Percentiles rank a stretch among this genome's conserved stretches.
Conservation (phyloP, 495 filamentous ascomycete genomes). For the Penicillium psychrofluorescens region DNA sequence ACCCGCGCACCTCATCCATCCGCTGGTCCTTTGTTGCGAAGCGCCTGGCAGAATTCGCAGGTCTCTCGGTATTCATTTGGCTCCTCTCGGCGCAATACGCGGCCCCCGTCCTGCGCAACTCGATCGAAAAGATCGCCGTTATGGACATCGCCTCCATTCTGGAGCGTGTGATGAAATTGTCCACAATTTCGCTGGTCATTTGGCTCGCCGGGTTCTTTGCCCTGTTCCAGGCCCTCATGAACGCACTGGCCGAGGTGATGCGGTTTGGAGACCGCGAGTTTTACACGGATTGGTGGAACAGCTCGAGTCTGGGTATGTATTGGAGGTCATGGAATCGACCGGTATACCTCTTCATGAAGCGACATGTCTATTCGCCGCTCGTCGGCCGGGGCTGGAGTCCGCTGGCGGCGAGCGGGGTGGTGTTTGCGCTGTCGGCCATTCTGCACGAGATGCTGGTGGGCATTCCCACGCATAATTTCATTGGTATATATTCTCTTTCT, state of each 20-base stretch:
- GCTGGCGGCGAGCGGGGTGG: constrained; percentile 58
- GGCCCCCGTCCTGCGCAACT: constrained; percentile 79
- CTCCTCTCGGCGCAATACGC: constrained; percentile 89
- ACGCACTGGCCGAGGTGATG: constrained; percentile 85
- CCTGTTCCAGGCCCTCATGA: constrained; percentile 82
- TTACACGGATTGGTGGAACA: constrained; percentile 98
- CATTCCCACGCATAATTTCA: constrained; percentile 90
- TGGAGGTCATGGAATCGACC: constrained; percentile 98
- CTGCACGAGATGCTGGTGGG: constrained; percentile 92
- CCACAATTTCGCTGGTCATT: constrained; percentile 85
- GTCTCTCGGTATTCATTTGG: constrained; percentile 83
- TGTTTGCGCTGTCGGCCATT: constrained; percentile 80
- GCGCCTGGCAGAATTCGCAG: constrained; percentile 66
- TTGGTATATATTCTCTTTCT: constrained; percentile 46
- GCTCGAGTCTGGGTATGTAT: constrained; percentile 73
- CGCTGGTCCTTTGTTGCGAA: constrained; percentile 83
- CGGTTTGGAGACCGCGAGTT: constrained; percentile 88
- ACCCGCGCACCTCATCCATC: constrained; percentile 70
- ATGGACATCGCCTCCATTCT: constrained; percentile 75
- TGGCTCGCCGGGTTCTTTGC: constrained; percentile 98
- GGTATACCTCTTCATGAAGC: constrained; percentile 89
- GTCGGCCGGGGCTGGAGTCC: constrained; percentile 72
- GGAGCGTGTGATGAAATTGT: constrained; percentile 88
- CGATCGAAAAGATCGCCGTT: constrained; percentile 74
- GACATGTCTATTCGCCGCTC: constrained; percentile 83